Evolutionary conservation across 345 rosid genomes (phyloP), one percentile per base, ranked within the genome.

Genomic region (Populus simonii): DNA sequence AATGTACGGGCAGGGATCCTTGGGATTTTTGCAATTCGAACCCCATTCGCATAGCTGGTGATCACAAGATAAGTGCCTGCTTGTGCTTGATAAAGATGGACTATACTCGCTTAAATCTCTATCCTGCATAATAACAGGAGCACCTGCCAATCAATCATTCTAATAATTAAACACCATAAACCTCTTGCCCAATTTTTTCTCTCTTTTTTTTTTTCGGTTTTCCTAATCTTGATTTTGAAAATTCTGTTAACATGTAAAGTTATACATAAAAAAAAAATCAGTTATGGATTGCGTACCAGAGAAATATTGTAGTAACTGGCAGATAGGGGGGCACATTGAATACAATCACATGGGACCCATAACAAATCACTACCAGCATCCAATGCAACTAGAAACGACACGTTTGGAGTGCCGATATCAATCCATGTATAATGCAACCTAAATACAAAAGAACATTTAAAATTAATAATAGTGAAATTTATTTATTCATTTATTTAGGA

Each of bases 121-220:
- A 81, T 91, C 96, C 98, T 92, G 97, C 96, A 92, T 86, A 92
- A 92, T 86, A 94, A 89, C 53, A 83, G 94, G 92, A 89, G 94
- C 97, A 94, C 93, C 97, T 92, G 96, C 94, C 96, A 94, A 94
- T 94, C 98, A 92, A 94, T 92, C 91, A 87, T 87, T 61, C 85
- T 88, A 89, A 88, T 88, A 89, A 88, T 88, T 87, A 94, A 94
- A 94, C 53, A 47, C 53, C 92, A 89, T 91, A 91, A 92, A 94
- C 83, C 79, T 73, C 87, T 86, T 85, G 85, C 71, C 43, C 78
- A 77, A 53, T 72, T 69, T 67, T 63, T 35, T 20, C 70, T 13
- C 79, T 72, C 81, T 38, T 23, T 53, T 38, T 57, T 57, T 20
- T 57, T 65, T 29, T 5, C 4, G 36, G 36, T 33, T 33, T 33